phyloP scores from a whole-genome alignment of 1,284 basidiomycete genomes.

The Cutaneotrichosporon cavernicola region DNA sequence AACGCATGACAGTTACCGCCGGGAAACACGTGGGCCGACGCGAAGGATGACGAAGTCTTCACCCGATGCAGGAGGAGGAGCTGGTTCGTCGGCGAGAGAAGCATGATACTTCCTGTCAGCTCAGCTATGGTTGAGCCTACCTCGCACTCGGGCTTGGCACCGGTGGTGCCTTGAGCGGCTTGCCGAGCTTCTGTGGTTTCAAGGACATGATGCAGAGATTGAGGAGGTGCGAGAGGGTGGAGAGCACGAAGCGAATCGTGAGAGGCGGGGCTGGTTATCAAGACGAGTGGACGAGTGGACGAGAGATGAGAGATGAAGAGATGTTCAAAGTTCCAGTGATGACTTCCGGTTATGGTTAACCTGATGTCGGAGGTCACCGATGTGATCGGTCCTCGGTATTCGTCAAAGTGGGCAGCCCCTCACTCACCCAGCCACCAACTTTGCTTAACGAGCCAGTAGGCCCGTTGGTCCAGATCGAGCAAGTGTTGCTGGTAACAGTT shows the following conservation, averaged over 20 bases:
- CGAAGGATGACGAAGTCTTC: constrained; percentile 55
- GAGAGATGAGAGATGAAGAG: not conserved
- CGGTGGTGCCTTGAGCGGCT: not conserved
- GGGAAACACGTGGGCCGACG: constrained; percentile 56
- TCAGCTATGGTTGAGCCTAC: not conserved
- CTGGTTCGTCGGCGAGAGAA: constrained; percentile 47
- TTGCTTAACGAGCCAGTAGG: too few relatives aligned
- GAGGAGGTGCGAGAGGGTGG: not conserved
- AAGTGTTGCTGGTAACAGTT: too few relatives aligned
- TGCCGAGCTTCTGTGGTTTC: not conserved
- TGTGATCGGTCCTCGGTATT: constrained; percentile 1
- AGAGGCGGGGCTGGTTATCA: not conserved
- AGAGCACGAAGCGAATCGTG: not conserved
- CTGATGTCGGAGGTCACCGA: not conserved
- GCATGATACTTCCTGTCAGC: constrained; percentile 20
- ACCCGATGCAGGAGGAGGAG: constrained; percentile 45
- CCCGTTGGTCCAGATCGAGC: too few relatives aligned
- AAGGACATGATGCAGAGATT: not conserved
- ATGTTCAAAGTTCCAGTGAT: not conserved
- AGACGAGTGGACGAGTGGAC: not conserved
- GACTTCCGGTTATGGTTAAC: not conserved
- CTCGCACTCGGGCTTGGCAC: constrained; percentile 9
- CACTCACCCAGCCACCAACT: not conserved
- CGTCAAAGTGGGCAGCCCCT: not conserved
- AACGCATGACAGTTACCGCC: constrained; percentile 53